These are phyloP conservation scores for Asterella californica DNA, from an alignment of 225 moss, liverwort and hornwort genomes.

Conservation along the genomic window DNA sequence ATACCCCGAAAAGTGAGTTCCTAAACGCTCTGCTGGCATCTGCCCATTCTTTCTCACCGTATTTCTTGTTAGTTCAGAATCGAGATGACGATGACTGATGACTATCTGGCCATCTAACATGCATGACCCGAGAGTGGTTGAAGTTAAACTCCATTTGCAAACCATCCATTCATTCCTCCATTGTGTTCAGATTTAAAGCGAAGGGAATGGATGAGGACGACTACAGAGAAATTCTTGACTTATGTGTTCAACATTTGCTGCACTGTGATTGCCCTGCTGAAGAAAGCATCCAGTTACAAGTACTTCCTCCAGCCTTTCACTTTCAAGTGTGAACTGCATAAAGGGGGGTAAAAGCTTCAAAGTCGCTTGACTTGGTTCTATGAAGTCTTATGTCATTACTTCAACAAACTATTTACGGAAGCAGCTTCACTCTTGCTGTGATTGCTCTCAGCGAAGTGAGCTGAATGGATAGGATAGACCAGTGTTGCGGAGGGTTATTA, in stretches of 20 bases:
- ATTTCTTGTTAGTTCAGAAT: not conserved
- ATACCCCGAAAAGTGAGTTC: constrained; percentile 60
- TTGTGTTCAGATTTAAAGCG: not conserved
- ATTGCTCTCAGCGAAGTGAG: not conserved
- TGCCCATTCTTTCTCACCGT: not conserved
- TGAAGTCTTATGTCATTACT: too few species aligned
- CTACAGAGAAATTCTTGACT: constrained; percentile 40
- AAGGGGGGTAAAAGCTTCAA: not conserved
- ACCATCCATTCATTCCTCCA: not conserved
- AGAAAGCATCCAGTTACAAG: constrained; percentile 89
- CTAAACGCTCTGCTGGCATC: too few species aligned
- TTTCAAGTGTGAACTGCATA: not conserved
- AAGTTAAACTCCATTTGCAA: not conserved
- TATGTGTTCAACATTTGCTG: constrained; percentile 63
- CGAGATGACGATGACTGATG: not conserved
- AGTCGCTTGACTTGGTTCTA: not conserved
- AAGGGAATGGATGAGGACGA: constrained; percentile 34
- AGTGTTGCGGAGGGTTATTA: too few species aligned
- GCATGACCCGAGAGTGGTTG: not conserved
- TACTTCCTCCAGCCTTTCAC: constrained; percentile 13
- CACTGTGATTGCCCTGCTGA: constrained; percentile 75
- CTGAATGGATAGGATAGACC: not conserved
- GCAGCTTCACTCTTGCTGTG: not conserved
- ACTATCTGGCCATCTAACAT: not conserved
- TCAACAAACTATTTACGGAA: too few species aligned